phyloP scores from a whole-genome alignment of 345 rosid species.

The Lepidium sativum region DNA sequence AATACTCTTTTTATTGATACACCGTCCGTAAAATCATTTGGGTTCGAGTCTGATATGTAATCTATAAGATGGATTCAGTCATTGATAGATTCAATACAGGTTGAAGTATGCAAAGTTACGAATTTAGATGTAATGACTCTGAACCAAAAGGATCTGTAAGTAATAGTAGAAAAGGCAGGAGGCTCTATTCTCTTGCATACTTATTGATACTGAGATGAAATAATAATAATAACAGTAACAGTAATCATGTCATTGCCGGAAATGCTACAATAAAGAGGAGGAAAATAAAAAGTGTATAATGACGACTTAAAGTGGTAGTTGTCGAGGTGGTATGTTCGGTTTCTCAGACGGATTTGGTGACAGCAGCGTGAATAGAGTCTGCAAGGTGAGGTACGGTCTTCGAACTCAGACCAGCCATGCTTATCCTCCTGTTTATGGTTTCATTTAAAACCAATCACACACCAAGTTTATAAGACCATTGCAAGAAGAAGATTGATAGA shows the following conservation, averaged over 20 bases:
- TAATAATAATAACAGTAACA: not conserved
- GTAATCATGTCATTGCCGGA: not conserved
- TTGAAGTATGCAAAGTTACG: not conserved
- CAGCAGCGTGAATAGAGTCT: constrained; percentile 62
- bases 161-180: not conserved
- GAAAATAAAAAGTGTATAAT: not conserved
- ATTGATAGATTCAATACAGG: not conserved
- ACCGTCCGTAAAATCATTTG: not conserved
- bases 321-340: not conserved
- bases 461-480: not conserved
- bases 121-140: not conserved
- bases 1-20: not conserved
- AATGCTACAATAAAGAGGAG: not conserved
- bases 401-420: constrained; percentile 72
- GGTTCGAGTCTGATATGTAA: not conserved
- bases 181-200: not conserved
- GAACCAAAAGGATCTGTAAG: not conserved
- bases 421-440: constrained; percentile 47
- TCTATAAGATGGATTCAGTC: not conserved
- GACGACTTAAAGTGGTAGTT: not conserved
- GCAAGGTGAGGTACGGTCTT: constrained; percentile 69
- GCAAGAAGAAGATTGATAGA: not conserved
- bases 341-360: constrained; percentile 27
- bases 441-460: not conserved
- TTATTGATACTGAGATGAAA: constrained; percentile 3